Evolutionary conservation across 2,329 filamentous ascomycete species (phyloP).

Genomic region (Fusarium bulbicola): DNA sequence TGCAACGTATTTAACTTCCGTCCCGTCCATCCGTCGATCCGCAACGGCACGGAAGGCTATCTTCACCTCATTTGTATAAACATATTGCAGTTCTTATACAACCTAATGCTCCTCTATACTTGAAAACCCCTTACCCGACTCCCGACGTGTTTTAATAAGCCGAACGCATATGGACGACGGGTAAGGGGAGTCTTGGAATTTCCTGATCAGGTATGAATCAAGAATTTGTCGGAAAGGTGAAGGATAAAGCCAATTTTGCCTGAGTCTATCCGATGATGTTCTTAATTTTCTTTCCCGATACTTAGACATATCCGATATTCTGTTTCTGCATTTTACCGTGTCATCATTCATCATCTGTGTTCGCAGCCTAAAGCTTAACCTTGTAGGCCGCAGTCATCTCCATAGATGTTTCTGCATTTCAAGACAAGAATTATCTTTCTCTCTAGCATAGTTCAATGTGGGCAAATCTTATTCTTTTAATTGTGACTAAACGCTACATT

Average conservation of each 20-base stretch:
- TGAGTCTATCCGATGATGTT: background rate
- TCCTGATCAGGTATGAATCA: background rate
- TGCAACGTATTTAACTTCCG: background rate
- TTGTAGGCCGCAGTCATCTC: too few relatives aligned
- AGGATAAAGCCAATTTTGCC: background rate
- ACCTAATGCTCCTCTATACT: background rate
- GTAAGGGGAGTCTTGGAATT: too few relatives aligned
- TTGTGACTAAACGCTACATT: too few relatives aligned
- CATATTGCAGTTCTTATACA: background rate
- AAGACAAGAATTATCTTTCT: too few relatives aligned
- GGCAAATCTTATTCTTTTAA: background rate
- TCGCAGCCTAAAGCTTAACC: too few relatives aligned
- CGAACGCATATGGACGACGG: background rate
- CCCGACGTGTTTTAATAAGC: background rate
- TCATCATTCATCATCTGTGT: too few relatives aligned
- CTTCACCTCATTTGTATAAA: background rate
- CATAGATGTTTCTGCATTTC: too few relatives aligned
- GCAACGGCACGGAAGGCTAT: background rate
- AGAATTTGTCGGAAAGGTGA: background rate
- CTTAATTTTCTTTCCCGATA: background rate
- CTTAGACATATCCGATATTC: background rate
- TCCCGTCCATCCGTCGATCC: background rate
- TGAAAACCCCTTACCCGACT: background rate
- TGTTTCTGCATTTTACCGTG: accelerated
- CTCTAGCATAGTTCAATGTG: background rate